These are phyloP conservation scores for Schizonepeta tenuifolia DNA, from an alignment of 257 asterid genomes.

Conservation along the genomic window DNA sequence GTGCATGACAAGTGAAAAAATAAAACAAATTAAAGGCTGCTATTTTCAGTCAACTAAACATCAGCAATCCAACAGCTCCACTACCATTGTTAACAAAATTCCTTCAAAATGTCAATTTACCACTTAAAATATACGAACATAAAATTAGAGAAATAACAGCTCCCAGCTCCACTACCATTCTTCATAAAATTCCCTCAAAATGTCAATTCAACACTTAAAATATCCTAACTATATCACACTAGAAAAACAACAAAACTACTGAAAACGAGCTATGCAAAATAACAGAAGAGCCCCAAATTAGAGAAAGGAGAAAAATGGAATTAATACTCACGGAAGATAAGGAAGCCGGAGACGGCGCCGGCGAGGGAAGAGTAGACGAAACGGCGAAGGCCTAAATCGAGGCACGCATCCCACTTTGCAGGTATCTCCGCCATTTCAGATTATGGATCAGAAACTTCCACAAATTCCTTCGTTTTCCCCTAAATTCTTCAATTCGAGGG, in stretches of 20 bases:
- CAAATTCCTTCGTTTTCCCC: neutral
- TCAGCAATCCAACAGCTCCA: constrained; percentile 20
- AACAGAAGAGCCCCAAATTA: neutral
- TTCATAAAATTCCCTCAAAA: neutral
- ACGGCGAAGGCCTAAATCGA: constrained; percentile 71
- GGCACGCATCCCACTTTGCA: constrained; percentile 75
- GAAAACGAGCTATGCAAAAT: neutral
- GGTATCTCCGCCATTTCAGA: constrained; percentile 51
- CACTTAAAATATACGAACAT: neutral
- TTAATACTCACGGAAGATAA: constrained; percentile 65
- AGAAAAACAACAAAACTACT: neutral
- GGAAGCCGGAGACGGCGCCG: constrained; percentile 68
- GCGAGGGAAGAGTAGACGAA: constrained; percentile 62
- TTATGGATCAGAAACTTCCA: constrained; percentile 13
- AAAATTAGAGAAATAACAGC: neutral
- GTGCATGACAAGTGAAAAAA: neutral
- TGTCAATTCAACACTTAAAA: constrained; percentile 9
- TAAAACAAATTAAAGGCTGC: neutral
- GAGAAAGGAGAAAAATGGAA: neutral
- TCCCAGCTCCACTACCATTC: neutral
- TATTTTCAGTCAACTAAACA: constrained; percentile 1
- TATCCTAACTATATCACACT: neutral
- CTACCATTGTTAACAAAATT: neutral
- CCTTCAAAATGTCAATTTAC: constrained; percentile 2
- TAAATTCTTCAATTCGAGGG: constrained; percentile 21